Evolutionary conservation across 257 asterid genomes (phyloP), one percentile per base, ranked within the genome.

Genomic region (Scutellaria galericulata): DNA sequence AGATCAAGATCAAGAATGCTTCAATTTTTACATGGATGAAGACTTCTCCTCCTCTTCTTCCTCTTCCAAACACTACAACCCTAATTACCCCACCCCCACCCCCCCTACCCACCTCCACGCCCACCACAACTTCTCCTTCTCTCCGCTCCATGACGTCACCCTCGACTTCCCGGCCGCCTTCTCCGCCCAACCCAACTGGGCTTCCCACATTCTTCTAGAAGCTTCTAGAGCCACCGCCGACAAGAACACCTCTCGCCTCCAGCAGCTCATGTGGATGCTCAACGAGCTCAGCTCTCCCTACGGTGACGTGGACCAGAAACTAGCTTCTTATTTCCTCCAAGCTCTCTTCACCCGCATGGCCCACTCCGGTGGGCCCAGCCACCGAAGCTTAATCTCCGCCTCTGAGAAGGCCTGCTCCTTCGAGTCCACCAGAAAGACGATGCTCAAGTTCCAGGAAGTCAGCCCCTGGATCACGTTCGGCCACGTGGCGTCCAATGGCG

Each of bases 251-350:
- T 45, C 69, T 18, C 81, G 98, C 0, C 76, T 82, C 7, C 99
- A 95, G 20, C 97, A 92, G 37, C 93, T 95, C 0, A 87, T 95
- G 85, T 95, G 98, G 99, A 90, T 92, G 97, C 90, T 95, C n/a
- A 95, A 95, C 50, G 99, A 95, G 83, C 77, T 90, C 3, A 76
- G 96, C 24, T 95, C 98, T 0, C 94, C 98, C 0, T 95, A 90
- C 62, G 99, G 99, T 1, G 98, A 95, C 58, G 76, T 75, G 20
- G 98, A 95, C 48, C 99, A 95, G 47, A 92, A 90, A 73, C 77
- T 95, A 0, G 90, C 97, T 2, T 84, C 96, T 0, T 95, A 95
- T 67, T 95, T 95, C 39, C 84, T 95, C 11, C 99, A 92, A 47
- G 98, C 94, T 0, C 44, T 95, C 40, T 88, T 92, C 70, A 75